Evolutionary conservation across 371 early-diverging fungal species (phyloP).

Genomic region (Mucor racemosus): DNA sequence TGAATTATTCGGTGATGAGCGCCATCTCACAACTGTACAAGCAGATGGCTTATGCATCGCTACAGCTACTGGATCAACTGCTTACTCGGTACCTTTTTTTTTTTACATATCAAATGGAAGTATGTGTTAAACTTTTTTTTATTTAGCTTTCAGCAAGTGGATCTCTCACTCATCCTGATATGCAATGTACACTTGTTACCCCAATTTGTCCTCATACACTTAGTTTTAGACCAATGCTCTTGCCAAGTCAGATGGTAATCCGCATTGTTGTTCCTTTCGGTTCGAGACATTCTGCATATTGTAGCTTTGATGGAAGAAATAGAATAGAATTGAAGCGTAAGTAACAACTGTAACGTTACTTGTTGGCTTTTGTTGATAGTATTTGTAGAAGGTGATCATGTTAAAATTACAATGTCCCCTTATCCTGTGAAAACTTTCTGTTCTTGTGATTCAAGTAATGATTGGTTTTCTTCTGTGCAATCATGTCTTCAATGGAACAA

Average conservation of each 20-base stretch:
- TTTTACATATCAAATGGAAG: no score
- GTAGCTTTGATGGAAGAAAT: conserved; percentile 89
- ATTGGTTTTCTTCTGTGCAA: conserved; percentile 84
- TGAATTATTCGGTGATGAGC: conserved; percentile 89
- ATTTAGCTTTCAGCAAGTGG: conserved; percentile 86
- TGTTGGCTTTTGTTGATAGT: not conserved
- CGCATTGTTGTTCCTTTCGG: conserved; percentile 75
- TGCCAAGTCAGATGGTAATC: conserved; percentile 87
- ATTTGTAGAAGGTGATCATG: conserved; percentile 79
- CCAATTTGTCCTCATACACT: conserved; percentile 96
- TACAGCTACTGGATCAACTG: conserved; percentile 96
- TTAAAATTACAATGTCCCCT: conserved; percentile 81
- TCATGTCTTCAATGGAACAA: conserved; percentile 86
- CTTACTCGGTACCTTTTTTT: conserved; percentile 77
- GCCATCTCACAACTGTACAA: conserved; percentile 82
- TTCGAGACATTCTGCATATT: conserved; percentile 76
- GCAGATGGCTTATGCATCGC: conserved; percentile 92
- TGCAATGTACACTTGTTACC: conserved; percentile 88
- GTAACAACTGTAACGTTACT: not conserved
- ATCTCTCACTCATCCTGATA: conserved; percentile 92
- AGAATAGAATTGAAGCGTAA: conserved; percentile 80
- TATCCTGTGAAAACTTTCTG: conserved; percentile 82
- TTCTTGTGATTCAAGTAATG: conserved; percentile 60
- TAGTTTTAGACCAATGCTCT: conserved; percentile 91
- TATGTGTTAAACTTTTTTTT: no score